These are phyloP conservation scores for Zoysia matrella DNA, from an alignment of 202 grass and related monocot genomes.

Conservation along the genomic window DNA sequence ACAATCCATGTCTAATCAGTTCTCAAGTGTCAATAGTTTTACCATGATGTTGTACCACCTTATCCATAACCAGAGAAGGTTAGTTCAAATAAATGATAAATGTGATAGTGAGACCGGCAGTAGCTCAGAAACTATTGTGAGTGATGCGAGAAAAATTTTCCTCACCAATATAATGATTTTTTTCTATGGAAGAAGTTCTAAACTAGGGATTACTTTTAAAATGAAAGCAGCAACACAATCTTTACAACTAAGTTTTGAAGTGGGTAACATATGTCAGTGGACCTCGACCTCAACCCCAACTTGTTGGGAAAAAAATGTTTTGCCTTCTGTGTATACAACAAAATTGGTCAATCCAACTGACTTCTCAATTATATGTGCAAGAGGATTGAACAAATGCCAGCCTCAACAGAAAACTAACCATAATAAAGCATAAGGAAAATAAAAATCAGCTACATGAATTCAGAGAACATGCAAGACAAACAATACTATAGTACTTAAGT, in stretches of 20 bases:
- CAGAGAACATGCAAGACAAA: background rate
- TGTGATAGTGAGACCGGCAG: background rate
- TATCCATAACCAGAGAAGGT: too few species aligned
- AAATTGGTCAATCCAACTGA: background rate
- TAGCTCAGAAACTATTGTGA: background rate
- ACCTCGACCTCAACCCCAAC: background rate
- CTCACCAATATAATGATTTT: background rate
- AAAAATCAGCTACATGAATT: background rate
- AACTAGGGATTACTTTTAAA: background rate
- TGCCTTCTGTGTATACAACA: background rate
- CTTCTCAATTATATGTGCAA: background rate
- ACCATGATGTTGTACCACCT: background rate
- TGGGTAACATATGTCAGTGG: background rate
- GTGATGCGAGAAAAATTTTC: background rate
- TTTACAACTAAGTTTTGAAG: background rate
- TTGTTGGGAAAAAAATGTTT: background rate
- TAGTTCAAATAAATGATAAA: background rate
- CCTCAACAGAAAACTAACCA: background rate
- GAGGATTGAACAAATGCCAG: background rate
- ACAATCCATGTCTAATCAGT: background rate
- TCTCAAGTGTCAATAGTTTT: background rate
- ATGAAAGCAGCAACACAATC: background rate
- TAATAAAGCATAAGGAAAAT: background rate
- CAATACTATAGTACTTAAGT: constrained; percentile 1
- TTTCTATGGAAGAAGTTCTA: background rate